Percentiles rank a stretch among this genome's conserved stretches.
Conservation (phyloP, 2,329 filamentous ascomycete species). For the Sclerotinia subarctica region DNA sequence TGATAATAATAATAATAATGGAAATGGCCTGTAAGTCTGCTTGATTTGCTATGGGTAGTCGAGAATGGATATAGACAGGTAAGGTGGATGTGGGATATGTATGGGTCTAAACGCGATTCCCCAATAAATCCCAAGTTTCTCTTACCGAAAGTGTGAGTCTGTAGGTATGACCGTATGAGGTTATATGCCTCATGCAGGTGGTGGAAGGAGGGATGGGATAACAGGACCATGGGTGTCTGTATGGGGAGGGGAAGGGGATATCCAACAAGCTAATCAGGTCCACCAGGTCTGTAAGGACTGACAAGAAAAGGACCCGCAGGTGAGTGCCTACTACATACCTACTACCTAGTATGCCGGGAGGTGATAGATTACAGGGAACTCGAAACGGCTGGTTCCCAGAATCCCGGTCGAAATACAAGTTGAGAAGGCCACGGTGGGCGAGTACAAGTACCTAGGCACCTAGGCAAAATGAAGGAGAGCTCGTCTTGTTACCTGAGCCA, state of each 20-base stretch:
- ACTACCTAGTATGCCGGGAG: not conserved
- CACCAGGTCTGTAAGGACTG: not conserved
- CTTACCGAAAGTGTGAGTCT: not conserved
- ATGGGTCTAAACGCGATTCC: not conserved
- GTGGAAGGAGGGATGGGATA: slow-evolving; percentile 5
- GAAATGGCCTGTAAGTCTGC: not conserved
- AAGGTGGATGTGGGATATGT: not conserved
- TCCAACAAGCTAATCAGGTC: not conserved
- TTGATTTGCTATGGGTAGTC: not conserved
- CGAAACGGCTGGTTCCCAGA: slow-evolving; percentile 17
- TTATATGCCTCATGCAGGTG: slow-evolving; percentile 13
- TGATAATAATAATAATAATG: not conserved
- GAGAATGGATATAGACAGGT: not conserved
- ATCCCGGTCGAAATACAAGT: slow-evolving; percentile 10
- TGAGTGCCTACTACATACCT: too few species aligned
- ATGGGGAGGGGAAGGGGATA: not conserved
- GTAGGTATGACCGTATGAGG: not conserved
- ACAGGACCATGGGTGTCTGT: not conserved
- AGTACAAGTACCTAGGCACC: not conserved
- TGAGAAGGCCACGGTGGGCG: not conserved
- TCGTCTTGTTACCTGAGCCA: not conserved
- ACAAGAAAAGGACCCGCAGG: slow-evolving; percentile 15
- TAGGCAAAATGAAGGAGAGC: not conserved
- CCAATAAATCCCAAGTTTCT: slow-evolving; percentile 8
- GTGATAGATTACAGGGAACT: slow-evolving; percentile 18